Evolutionary conservation across 2,329 filamentous ascomycete genomes (phyloP), one percentile per base, ranked within the genome.

Genomic region (Microcyclospora pomicola): DNA sequence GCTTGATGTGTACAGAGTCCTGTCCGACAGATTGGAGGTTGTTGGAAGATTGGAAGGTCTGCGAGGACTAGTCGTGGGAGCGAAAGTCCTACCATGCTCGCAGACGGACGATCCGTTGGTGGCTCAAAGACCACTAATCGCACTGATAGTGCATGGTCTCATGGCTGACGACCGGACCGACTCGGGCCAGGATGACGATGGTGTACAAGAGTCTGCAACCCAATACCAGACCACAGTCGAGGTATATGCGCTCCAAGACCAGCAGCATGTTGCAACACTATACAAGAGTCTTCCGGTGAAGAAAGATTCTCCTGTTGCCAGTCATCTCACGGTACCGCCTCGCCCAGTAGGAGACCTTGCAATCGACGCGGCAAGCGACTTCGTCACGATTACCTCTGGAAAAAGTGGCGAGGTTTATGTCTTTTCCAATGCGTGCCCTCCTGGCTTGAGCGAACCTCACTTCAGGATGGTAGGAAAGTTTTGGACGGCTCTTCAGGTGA

Each of bases 371-470:
- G 80, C 82, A 49, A 75, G 73, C 4, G 80, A 77, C 27, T 82
- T 73, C 49, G 54, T 95, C 29, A 69, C 79, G 2, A 66, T 95
- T 27, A 75, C 81, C 38, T 95, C 86, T 35, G 86, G 85, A 2
- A 63, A 71, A 15, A 94, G 84, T 35, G 88, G 88, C 10, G 88
- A 96, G 61, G 77, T 88, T 33, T 94, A 82, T 69, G 66, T 94
- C 6, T 96, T 68, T 45, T 52, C 53, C 33, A 51, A 45, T 15
- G 44, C 51, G 15, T 37, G 48, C 14, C 54, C 54, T n/a, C 51
- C 52, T 29, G 48, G 48, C 6, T 30, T 39, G 14, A 42, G 51
- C 9, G 37, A 45, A 6, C 42, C 47, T 9, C 44, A 49, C 2
- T 80, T 75, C 53, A 65, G 67, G 41, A 31, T 31, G 30, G 68